A percentile compares a stretch with the other conserved stretches of the same genome.
These are phyloP conservation scores for Dothideomycetes sp. DNA, from an alignment of 2,329 filamentous ascomycete genomes.

Conservation along the genomic window DNA sequence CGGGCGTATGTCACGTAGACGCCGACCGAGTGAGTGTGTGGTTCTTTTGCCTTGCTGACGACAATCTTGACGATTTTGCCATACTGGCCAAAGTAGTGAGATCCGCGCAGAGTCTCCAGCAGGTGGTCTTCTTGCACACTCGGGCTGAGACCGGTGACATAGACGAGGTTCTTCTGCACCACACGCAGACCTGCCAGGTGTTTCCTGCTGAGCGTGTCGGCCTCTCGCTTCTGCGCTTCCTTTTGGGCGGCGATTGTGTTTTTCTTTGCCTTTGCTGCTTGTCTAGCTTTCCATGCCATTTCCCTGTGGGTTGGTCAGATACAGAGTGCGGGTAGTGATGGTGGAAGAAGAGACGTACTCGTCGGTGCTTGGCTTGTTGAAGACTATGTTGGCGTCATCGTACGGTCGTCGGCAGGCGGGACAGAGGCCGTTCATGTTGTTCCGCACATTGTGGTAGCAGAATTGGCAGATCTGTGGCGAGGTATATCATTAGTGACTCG, in stretches of 20 bases:
- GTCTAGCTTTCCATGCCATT: constrained; percentile 56
- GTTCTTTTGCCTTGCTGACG: constrained; percentile 87
- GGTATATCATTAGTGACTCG: too few species aligned
- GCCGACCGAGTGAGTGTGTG: constrained; percentile 72
- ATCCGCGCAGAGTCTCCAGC: constrained; percentile 77
- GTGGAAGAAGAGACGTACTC: constrained; percentile 53
- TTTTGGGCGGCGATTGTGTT: constrained; percentile 84
- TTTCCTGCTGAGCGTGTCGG: constrained; percentile 89
- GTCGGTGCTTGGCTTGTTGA: constrained; percentile 88
- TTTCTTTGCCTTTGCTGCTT: constrained; percentile 78
- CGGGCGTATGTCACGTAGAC: constrained; percentile 97
- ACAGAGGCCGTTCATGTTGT: constrained; percentile 92
- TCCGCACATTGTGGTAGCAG: constrained; percentile 99
- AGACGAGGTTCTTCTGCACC: constrained; percentile 96
- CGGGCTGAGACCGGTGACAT: constrained; percentile 88
- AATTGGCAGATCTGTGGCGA: constrained; percentile 83
- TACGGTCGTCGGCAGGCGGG: constrained; percentile 95
- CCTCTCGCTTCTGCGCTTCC: constrained; percentile 90
- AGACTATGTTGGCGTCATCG: constrained; percentile 94
- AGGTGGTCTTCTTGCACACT: constrained; percentile 87
- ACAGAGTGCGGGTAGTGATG: not conserved
- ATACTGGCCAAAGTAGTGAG: constrained; percentile 95
- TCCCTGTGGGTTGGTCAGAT: constrained; percentile 7
- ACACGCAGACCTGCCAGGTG: constrained; percentile 92
- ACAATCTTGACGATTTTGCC: constrained; percentile 98